phyloP scores from a whole-genome alignment of 306 rosid species.

The Ceratonia siliqua region DNA sequence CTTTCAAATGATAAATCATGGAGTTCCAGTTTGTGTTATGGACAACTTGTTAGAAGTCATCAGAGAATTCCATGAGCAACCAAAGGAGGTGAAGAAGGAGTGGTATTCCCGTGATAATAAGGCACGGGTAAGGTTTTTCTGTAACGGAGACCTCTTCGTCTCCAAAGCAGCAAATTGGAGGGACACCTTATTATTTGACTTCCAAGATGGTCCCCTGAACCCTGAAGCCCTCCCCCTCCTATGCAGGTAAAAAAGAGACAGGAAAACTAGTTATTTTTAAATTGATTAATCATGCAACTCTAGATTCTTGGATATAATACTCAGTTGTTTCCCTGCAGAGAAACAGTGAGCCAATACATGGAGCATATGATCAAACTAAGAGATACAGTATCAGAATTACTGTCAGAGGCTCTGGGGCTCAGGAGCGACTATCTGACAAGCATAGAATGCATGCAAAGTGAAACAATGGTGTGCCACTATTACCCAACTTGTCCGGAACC shows the following conservation, averaged over 20 bases:
- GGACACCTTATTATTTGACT: slow-evolving; percentile 69
- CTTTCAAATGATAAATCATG: slow-evolving; percentile 79
- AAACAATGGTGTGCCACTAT: slow-evolving; percentile 67
- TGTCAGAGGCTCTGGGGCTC: slow-evolving; percentile 76
- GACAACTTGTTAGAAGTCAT: slow-evolving; percentile 50
- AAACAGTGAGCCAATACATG: slow-evolving; percentile 57
- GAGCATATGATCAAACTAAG: slow-evolving; percentile 48
- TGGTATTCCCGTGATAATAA: slow-evolving; percentile 73
- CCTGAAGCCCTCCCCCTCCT: slow-evolving; percentile 49
- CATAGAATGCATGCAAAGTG: slow-evolving; percentile 67
- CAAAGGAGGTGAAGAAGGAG: slow-evolving; percentile 58
- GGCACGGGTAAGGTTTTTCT: slow-evolving; percentile 52
- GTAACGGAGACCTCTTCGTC: slow-evolving; percentile 68
- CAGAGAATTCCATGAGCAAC: slow-evolving; percentile 64
- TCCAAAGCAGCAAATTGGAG: slow-evolving; percentile 83
- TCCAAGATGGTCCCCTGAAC: slow-evolving; percentile 58
- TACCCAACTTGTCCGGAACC: slow-evolving; percentile 89
- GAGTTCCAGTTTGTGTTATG: slow-evolving; percentile 54
- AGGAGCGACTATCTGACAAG: slow-evolving; percentile 48
- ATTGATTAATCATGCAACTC: neutral
- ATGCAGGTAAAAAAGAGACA: slow-evolving; percentile 56
- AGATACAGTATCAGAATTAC: slow-evolving; percentile 48
- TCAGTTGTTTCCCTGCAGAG: slow-evolving; percentile 36
- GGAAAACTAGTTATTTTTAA: neutral
- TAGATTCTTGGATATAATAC: neutral